Base-by-base conservation (phyloP, 768 basidiomycete genomes). In the Hygrophoropsis aurantiaca region DNA sequence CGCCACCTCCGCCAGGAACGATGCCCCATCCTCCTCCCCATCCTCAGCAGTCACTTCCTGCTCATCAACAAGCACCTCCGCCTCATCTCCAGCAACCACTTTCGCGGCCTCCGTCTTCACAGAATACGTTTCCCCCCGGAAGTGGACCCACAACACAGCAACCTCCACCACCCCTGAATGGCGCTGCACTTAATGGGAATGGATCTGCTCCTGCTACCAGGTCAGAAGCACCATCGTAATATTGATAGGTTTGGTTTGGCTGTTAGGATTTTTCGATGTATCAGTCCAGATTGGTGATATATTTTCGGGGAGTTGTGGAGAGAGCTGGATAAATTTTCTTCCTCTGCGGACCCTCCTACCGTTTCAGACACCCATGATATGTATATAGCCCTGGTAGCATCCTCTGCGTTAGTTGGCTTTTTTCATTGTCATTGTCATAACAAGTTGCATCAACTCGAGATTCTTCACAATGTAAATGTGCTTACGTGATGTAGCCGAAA, bases 81-180 rank as follows among this genome's bases (percentile, higher is more conserved):
- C 62, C 64, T 10, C 71, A 58, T 26, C 59, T 55, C n/a, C 65
- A 61, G 19, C 70, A 68, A 41, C 63, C 72, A 18, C 54, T 67
- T 42, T 80, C 82, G 15, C 79, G 82, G 37, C 81, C 82, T 15
- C 72, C 75, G 27, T 82, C 85, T 3, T 81, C 85, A 2, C 82
- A 84, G 66, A 81, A 82, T 60, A 54, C 69, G 32, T 80, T 74
- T 58, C 64, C 79, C 5, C 69, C 80, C 24, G 66, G 68, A 15
- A 61, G 64, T 21, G 70, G 70, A 24, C 63, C 69, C 52, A 51
- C 56, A 23, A 53, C 58, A 47, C 63, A 62, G 40, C 64, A 44
- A 39, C 52, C 54, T 50, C 57, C 59, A 53, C 67, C 60, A 27
- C 48, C 37, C n/a, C 7, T 30, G 27, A 23, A 27, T 40, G 46